Evolutionary conservation across 768 basidiomycete species (phyloP), one percentile per base, ranked within the genome.

Genomic region (Favolaschia claudopus): DNA sequence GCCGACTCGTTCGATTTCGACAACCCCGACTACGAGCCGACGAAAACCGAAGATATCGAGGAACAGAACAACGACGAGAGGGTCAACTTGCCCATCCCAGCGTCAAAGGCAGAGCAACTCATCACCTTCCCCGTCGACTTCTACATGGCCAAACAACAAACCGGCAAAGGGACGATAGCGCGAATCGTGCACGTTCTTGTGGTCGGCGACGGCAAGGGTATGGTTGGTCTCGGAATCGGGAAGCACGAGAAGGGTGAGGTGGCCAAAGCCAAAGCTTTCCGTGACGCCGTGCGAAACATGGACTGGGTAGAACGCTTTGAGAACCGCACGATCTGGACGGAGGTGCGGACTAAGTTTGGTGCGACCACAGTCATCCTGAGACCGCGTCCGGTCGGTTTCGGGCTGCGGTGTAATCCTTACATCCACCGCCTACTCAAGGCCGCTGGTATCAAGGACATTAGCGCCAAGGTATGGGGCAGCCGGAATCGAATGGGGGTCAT

Each of bases 301-400:
- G 97, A 98, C 74, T 89, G 81, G 67, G 93, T 99, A 52, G 90
- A 92, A 64, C 87, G 94, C n/a, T 98, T 95, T 74, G 96, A 99
- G 74, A 80, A 87, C 62, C 85, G 97, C 47, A 99, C 97, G n/a
- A 82, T 97, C 17, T 98, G 93, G 92, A 93, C 94, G 20, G 91
- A 95, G 49, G 85, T 96, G 79, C 79, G 84, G 49, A 80, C 80
- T 62, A 99, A 99, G 77, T 87, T 93, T 61, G 94, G 95, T 17
- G 80, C 91, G 14, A 95, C 93, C 8, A 82, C 83, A 60, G 80
- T 99, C 62, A 83, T 92, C 63, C 74, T 99, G 67, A 85, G 96
- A 24, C 92, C 91, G 0, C 81, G 90, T 29, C 89, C 91, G 7
- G 85, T 93, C 70, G 97, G 97, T 2, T 99, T 99, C 72, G 97